Percentiles rank a stretch among this genome's conserved stretches.
Conservation (phyloP, 2,329 filamentous ascomycete genomes). For the Davidsoniella eucalypti region DNA sequence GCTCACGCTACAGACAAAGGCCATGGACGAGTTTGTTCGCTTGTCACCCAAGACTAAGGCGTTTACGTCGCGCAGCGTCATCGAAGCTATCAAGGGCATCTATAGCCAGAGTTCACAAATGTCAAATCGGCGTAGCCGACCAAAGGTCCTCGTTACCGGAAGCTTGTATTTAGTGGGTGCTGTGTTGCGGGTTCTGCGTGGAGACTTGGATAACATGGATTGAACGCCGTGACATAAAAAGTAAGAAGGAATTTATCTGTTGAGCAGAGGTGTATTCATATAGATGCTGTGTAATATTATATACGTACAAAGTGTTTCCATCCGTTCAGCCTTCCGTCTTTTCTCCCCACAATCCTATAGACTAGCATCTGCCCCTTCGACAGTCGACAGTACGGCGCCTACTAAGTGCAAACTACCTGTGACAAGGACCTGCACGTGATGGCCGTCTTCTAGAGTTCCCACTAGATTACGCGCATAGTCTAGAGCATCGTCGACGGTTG, state of each 20-base stretch:
- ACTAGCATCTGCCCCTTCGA: conserved; percentile 29
- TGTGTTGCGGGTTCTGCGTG: conserved; percentile 29
- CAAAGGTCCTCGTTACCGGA: conserved; percentile 60
- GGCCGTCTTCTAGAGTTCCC: conserved; percentile 18
- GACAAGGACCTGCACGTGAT: conserved; percentile 32
- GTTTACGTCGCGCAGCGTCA: conserved; percentile 48
- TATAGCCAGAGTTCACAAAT: conserved; percentile 22
- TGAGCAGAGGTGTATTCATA: background rate
- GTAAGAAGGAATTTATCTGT: too few species aligned
- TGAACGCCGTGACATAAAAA: background rate
- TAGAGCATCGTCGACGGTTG: conserved; percentile 40
- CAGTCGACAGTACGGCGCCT: conserved; percentile 33
- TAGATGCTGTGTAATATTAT: background rate
- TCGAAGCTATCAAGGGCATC: conserved; percentile 48
- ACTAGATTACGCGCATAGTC: conserved; percentile 26
- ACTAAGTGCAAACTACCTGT: conserved; percentile 50
- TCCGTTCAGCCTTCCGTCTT: background rate
- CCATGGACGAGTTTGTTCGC: conserved; percentile 43
- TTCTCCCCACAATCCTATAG: background rate
- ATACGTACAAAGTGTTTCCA: background rate
- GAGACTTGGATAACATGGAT: conserved; percentile 10
- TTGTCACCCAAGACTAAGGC: conserved; percentile 31
- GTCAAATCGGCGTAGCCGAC: conserved; percentile 21
- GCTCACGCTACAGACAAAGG: conserved; percentile 46
- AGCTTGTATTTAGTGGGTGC: conserved; percentile 75